Percentiles rank a stretch among this genome's conserved stretches.
Evolutionary conservation across 371 early-diverging fungal genomes (phyloP).

Genomic region (Globomyces sp.): DNA sequence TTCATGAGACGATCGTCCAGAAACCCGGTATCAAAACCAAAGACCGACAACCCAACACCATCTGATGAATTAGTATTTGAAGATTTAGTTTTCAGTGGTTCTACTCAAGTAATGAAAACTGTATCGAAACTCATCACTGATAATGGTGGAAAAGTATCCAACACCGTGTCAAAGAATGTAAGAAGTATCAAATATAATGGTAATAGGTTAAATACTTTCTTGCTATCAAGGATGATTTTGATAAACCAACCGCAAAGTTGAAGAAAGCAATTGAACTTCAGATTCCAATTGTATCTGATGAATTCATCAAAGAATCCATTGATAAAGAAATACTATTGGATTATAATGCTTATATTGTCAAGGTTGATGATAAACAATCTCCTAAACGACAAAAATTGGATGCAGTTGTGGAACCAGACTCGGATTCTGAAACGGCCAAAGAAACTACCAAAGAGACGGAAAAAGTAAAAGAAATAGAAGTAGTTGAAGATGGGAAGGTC

Average conservation of each 20-base stretch:
- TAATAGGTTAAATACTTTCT: constrained; percentile 15
- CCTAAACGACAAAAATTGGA: neutral
- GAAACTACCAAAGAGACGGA: constrained; percentile 1
- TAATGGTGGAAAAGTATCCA: constrained; percentile 13
- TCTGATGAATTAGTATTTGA: constrained; percentile 2
- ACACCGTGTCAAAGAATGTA: constrained; percentile 8
- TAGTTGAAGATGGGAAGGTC: constrained; percentile 39
- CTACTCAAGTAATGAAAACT: neutral
- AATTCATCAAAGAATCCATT: constrained; percentile 45
- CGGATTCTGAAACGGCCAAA: constrained; percentile 22
- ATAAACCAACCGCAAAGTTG: constrained; percentile 8
- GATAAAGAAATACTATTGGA: constrained; percentile 25
- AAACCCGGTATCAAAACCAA: neutral
- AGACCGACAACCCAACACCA: neutral
- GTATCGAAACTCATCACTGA: constrained; percentile 1
- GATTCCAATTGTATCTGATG: constrained; percentile 33
- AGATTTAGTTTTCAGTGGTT: neutral
- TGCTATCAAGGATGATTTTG: constrained; percentile 1
- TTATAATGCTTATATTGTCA: constrained; percentile 29
- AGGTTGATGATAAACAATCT: constrained; percentile 18
- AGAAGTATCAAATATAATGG: neutral
- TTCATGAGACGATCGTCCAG: constrained; percentile 6
- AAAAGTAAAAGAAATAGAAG: constrained; percentile 24
- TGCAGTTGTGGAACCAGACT: neutral
- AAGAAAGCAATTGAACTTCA: constrained; percentile 15